Evolutionary conservation across 768 basidiomycete species (phyloP).

Genomic region (Baorangia bicolor): DNA sequence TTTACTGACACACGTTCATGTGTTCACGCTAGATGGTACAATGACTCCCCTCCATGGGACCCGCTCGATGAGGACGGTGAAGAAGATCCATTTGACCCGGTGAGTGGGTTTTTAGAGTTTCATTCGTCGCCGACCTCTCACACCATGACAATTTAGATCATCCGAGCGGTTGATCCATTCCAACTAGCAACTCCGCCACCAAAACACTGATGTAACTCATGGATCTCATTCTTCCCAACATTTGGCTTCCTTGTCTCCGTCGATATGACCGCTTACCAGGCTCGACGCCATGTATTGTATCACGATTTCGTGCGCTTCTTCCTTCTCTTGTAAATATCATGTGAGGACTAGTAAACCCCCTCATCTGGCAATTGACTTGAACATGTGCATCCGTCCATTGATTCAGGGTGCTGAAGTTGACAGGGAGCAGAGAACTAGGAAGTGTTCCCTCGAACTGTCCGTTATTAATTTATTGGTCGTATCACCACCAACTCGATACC

Average conservation of each 20-base stretch:
- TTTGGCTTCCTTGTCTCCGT: background rate
- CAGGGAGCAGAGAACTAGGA: too few species aligned
- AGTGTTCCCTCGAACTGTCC: too few species aligned
- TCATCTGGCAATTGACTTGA: background rate
- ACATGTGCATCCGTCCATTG: background rate
- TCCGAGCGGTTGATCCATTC: slow-evolving; percentile 12
- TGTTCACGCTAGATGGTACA: slow-evolving; percentile 18
- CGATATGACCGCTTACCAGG: background rate
- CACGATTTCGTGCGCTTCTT: background rate
- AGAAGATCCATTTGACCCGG: slow-evolving; percentile 20
- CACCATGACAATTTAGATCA: background rate
- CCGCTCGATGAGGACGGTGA: slow-evolving; percentile 27
- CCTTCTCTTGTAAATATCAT: background rate
- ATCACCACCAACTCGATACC: too few species aligned
- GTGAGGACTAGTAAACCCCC: background rate
- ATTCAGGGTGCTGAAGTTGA: too few species aligned
- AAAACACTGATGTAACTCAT: background rate
- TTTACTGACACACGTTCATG: background rate
- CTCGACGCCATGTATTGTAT: background rate
- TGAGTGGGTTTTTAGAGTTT: background rate
- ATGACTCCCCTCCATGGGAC: slow-evolving; percentile 22
- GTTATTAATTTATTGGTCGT: too few species aligned
- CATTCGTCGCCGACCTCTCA: background rate
- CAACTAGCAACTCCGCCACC: background rate
- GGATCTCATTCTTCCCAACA: background rate